Evolutionary conservation across 495 filamentous ascomycete genomes (phyloP).

Genomic region (Trypethelium eluteriae): DNA sequence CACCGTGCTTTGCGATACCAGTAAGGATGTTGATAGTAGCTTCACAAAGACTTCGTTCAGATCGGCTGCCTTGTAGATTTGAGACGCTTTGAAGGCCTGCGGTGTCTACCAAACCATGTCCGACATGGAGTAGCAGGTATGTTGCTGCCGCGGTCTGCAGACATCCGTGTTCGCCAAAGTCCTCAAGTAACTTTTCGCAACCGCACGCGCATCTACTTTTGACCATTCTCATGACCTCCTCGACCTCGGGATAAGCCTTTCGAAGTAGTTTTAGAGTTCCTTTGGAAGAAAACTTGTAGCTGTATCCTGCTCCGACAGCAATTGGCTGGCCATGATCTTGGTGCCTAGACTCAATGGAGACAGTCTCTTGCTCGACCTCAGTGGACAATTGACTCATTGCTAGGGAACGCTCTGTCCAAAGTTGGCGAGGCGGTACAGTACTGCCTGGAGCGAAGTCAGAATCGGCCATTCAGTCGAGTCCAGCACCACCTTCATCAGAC

Average conservation of each 20-base stretch:
- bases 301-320: too few species aligned
- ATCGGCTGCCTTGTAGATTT: neutral
- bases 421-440: neutral
- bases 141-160: neutral
- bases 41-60: neutral
- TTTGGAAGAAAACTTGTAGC: neutral
- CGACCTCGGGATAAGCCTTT: neutral
- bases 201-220: neutral
- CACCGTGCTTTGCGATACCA: neutral
- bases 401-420: neutral
- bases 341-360: too few species aligned
- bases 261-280: neutral
- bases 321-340: too few species aligned
- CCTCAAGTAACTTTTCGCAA: neutral
- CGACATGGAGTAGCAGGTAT: neutral
- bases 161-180: neutral
- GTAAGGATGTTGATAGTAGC: neutral
- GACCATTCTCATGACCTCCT: neutral
- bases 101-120: neutral
- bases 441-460: neutral
- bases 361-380: too few species aligned
- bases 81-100: neutral
- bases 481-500: neutral
- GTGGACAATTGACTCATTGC: neutral
- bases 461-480: neutral